Percentiles rank a stretch among this genome's conserved stretches.
Conservation (phyloP, 108 stramenopile species). For the Chaetoceros tenuissimus region DNA sequence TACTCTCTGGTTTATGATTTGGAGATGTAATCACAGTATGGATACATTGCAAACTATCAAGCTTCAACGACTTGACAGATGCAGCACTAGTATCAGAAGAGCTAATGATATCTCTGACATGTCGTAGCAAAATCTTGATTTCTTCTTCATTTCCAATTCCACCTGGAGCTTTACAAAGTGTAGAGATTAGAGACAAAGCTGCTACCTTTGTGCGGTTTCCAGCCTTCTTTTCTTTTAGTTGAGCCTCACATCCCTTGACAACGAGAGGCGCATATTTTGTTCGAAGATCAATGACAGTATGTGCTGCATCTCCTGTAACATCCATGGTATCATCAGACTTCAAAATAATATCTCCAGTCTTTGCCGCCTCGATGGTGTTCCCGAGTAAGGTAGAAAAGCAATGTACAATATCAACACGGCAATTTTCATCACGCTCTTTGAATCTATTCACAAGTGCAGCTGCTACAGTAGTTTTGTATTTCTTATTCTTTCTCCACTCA, state of each 20-base stretch:
- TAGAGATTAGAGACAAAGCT: constrained; percentile 55
- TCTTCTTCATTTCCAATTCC: constrained; percentile 66
- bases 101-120: constrained; percentile 47
- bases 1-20: constrained; percentile 43
- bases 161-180: constrained; percentile 61
- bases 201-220: constrained; percentile 74
- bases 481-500: constrained; percentile 41
- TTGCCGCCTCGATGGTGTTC: constrained; percentile 45
- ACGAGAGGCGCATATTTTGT: constrained; percentile 49
- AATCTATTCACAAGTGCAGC: constrained; percentile 78
- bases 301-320: constrained; percentile 11
- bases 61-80: constrained; percentile 77
- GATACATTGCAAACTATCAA: constrained; percentile 85
- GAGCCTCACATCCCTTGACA: constrained; percentile 68
- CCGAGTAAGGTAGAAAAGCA: constrained; percentile 79
- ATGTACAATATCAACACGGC: constrained; percentile 88
- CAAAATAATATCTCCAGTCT: constrained; percentile 21
- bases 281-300: constrained; percentile 45
- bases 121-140: constrained; percentile 56
- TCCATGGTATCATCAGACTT: constrained; percentile 25
- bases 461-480: constrained; percentile 45
- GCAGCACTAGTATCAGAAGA: constrained; percentile 27
- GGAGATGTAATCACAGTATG: constrained; percentile 50
- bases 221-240: constrained; percentile 74
- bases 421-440: constrained; percentile 98